A percentile compares a stretch with the other conserved stretches of the same genome.
Evolutionary conservation across 2,329 filamentous ascomycete genomes (phyloP).

Genomic region (Nemania sp.): DNA sequence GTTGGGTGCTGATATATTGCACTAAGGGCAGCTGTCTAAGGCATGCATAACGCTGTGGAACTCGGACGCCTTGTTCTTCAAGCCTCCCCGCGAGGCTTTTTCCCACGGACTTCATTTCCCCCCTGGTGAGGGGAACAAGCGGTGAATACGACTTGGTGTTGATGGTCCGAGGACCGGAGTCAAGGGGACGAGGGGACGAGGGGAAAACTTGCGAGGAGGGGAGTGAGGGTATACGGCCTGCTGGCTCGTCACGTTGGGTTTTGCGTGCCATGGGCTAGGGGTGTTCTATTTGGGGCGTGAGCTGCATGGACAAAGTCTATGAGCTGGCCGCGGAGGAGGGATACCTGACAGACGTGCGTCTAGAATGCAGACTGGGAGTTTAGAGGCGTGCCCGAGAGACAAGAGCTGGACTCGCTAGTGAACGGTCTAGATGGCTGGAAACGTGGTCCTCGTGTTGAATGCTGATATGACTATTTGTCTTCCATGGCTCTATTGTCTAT

Average conservation of each 20-base stretch:
- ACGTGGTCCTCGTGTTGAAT: neutral
- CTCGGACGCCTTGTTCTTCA: slow-evolving; percentile 20
- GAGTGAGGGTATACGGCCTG: slow-evolving; percentile 19
- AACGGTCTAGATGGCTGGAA: neutral
- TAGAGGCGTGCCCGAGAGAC: neutral
- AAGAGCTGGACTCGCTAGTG: neutral
- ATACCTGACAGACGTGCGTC: neutral
- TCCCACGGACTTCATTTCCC: neutral
- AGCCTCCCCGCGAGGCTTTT: neutral
- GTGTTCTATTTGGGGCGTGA: neutral
- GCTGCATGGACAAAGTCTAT: neutral
- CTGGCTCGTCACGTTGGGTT: neutral
- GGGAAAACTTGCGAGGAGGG: neutral
- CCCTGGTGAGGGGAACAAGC: slow-evolving; percentile 11
- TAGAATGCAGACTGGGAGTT: neutral
- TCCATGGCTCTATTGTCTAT: neutral
- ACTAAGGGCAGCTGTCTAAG: slow-evolving; percentile 1
- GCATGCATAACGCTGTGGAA: slow-evolving; percentile 33
- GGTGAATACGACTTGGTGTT: slow-evolving; percentile 18
- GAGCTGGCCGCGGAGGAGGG: neutral
- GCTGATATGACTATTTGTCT: neutral
- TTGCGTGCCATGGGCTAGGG: neutral
- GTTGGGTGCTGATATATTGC: slow-evolving; percentile 6
- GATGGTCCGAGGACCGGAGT: slow-evolving; percentile 13
- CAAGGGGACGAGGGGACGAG: neutral